Base-by-base conservation (phyloP, 140 eudicot species). In the Stevia rebaudiana region DNA sequence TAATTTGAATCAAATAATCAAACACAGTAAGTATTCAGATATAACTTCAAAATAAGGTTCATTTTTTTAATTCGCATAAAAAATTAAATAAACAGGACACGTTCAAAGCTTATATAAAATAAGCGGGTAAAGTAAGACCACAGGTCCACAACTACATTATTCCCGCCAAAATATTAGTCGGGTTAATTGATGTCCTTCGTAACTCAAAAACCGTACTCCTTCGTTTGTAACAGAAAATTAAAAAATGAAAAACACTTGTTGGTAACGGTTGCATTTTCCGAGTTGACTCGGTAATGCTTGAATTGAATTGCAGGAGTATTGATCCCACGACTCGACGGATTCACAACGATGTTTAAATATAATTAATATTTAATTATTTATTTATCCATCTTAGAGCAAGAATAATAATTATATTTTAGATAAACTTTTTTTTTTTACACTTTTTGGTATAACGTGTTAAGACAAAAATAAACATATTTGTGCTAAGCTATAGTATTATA, bases 141-240 rank as follows among this genome's bases (percentile, higher is more conserved):
- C n/a, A n/a, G n/a, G n/a, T 28, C 33, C 4, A 28, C 33, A n/a
- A n/a, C 33, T 4, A 28, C 33, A 17, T 56, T 35, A 56, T 66
- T 73, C 73, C 68, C 78, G 78, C 78, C 73, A 73, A 64, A 63
- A 43, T 65, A 37, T 25, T 23, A 56, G 50, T 66, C 22, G 24
- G 72, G 55, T 73, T 54, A 54, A 17, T 30, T 63, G 65, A 6
- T 51, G 16, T 21, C 42, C 35, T 21, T 67, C 19, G 63, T 11
- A 37, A 19, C 72, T 15, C 41, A 72, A 52, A 54, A 69, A 44
- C 54, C 73, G 51, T 65, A 65, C 68, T 23, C 21, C 4, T 28
- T 55, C 16, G 15, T 49, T 35, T 55, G 54, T 33, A 31, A 64
- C 22, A 15, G 17, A 22, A 72, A 25, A 1, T 15, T 55, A 15